A percentile compares a stretch with the other conserved stretches of the same genome.
phyloP scores from a whole-genome alignment of 768 basidiomycete genomes.

The Pleurotus eryngii region DNA sequence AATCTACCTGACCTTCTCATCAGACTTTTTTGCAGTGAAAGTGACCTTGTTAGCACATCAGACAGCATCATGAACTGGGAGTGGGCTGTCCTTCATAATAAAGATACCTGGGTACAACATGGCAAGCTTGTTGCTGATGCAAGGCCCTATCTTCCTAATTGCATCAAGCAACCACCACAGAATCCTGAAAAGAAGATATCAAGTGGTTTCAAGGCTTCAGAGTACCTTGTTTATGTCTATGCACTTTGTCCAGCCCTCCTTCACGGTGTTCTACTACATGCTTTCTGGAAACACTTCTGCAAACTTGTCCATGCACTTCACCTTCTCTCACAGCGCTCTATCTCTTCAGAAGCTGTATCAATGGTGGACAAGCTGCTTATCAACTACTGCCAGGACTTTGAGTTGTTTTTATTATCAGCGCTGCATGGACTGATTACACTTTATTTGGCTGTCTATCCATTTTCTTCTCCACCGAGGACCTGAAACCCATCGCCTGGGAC shows the following conservation, averaged over 20 bases:
- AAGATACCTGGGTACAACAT: constrained; percentile 22
- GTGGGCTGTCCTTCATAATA: constrained; percentile 16
- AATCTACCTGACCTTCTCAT: constrained; percentile 31
- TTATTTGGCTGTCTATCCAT: neutral
- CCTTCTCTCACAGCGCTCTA: constrained; percentile 7
- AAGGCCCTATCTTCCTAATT: constrained; percentile 22
- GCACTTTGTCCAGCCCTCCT: constrained; percentile 14
- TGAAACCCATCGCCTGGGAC: no score
- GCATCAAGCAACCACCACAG: constrained; percentile 28
- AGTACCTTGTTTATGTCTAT: constrained; percentile 12
- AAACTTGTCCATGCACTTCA: constrained; percentile 13
- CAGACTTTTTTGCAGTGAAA: no score
- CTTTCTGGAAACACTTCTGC: constrained; percentile 14
- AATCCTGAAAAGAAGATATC: constrained; percentile 29
- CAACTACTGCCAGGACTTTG: constrained; percentile 14
- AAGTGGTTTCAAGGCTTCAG: constrained; percentile 17
- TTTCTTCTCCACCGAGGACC: no score
- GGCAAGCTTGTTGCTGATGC: constrained; percentile 22
- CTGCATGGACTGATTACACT: constrained; percentile 13
- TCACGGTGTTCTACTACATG: constrained; percentile 5
- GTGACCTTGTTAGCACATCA: neutral
- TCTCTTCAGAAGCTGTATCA: neutral
- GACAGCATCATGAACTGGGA: constrained; percentile 14
- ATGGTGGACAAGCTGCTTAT: constrained; percentile 2
- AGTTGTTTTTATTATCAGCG: constrained; percentile 17